Base-by-base conservation (phyloP, 257 asterid species). In the Nyctanthes arbortristis region DNA sequence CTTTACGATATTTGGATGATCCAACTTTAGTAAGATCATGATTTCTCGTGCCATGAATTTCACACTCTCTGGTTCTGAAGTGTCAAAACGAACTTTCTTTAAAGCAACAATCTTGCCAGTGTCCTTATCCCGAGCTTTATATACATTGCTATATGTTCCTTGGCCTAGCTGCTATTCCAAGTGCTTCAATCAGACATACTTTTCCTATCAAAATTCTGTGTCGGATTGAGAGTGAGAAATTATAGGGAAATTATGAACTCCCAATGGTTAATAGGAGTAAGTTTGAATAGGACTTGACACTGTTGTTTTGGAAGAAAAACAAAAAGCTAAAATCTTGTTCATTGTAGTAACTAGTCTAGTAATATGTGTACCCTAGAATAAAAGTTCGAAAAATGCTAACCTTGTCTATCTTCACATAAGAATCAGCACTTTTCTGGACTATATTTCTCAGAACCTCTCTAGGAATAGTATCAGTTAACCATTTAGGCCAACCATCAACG, bases 1-100 rank as follows among this genome's bases (percentile, higher is more conserved):
- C 88, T 89, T 91, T 34, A 91, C 63, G 5, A 89, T 79, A 69
- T 91, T 91, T 4, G 95, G 91, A 81, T 91, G 97, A 70, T 91
- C 95, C 65, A 91, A 33, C 49, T 83, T 80, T 69, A 77, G 88
- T 13, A 89, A 61, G 22, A 89, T 81, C 83, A 69, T 78, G 65
- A 91, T 91, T 84, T 91, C 97, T 63, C 97, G 61, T 3, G 96
- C 96, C 96, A 91, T 91, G 75, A 91, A 91, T 68, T 89, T 91
- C 71, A 89, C 91, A 61, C 97, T 91, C 80, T 89, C 96, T 0
- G 97, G 86, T 67, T 91, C 91, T 6, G 95, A 79, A 18, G 95
- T 91, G 80, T 91, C 95, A 39, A 91, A 89, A 7, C 93, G 87
- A 16, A 89, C 95, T 67, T 91, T 91, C 82, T 91, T 91, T 29